Percentiles rank a stretch among this genome's conserved stretches.
Evolutionary conservation across 148 eudicot genomes (phyloP).

Genomic region (Cornus florida): DNA sequence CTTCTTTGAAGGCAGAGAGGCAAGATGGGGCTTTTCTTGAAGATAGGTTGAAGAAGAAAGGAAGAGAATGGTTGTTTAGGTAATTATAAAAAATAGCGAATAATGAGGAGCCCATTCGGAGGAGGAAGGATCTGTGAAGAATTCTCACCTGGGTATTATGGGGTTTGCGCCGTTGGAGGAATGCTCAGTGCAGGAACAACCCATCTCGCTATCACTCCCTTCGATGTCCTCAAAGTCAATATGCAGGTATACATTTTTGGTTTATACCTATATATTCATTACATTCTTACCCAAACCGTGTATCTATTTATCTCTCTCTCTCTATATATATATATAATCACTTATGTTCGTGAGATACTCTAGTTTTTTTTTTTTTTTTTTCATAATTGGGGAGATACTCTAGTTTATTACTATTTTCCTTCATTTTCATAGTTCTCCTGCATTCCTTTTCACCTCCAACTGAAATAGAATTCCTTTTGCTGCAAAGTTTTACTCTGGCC

Average conservation of each 20-base stretch:
- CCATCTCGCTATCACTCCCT: slow-evolving; percentile 60
- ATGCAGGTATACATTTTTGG: slow-evolving; percentile 41
- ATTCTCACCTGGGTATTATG: slow-evolving; percentile 41
- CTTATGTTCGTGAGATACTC: neutral
- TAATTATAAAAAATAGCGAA: neutral
- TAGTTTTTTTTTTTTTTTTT: no score
- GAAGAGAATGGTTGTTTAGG: neutral
- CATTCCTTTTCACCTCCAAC: neutral
- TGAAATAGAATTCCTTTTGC: neutral
- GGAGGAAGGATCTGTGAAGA: slow-evolving; percentile 24
- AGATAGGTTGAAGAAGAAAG: slow-evolving; percentile 2
- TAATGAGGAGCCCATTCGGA: slow-evolving; percentile 14
- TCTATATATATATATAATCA: neutral
- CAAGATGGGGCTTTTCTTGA: slow-evolving; percentile 11
- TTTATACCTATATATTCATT: neutral
- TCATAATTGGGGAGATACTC: no score
- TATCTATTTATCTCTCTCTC: neutral
- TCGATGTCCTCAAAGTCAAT: slow-evolving; percentile 68
- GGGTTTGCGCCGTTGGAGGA: slow-evolving; percentile 55
- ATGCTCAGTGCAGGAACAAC: slow-evolving; percentile 63
- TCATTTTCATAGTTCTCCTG: neutral
- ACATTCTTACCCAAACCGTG: neutral
- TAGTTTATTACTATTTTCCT: no score
- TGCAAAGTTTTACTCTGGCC: neutral
- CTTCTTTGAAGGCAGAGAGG: neutral